A percentile compares a stretch with the other conserved stretches of the same genome.
Evolutionary conservation across 192 early-diverging fungal species (phyloP).

Genomic region (Chytriomyces sp.): DNA sequence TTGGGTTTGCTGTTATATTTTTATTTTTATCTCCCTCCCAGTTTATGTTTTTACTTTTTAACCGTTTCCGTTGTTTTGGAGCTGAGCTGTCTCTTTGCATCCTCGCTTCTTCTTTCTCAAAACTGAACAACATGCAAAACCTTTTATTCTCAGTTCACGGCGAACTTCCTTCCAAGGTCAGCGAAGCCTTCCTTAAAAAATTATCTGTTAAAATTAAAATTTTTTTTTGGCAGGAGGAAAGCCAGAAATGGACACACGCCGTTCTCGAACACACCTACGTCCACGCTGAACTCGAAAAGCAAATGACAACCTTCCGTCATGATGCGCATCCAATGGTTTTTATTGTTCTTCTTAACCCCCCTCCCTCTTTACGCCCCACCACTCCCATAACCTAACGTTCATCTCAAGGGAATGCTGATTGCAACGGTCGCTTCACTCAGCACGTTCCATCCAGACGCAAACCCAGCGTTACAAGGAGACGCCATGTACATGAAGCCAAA

Average conservation of each 20-base stretch:
- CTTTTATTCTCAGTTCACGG: constrained; percentile 45
- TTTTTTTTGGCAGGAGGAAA: constrained; percentile 38
- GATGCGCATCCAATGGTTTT: constrained; percentile 69
- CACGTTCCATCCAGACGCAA: constrained; percentile 74
- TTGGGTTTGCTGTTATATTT: too few relatives aligned
- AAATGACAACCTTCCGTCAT: constrained; percentile 66
- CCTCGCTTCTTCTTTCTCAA: too few relatives aligned
- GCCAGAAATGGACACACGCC: constrained; percentile 50
- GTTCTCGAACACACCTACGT: constrained; percentile 63
- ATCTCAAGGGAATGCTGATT: constrained; percentile 73
- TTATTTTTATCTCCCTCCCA: not conserved
- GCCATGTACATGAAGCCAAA: constrained; percentile 54
- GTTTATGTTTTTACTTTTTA: not conserved
- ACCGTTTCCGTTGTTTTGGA: not conserved
- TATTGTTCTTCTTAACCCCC: not conserved
- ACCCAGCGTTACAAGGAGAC: constrained; percentile 65
- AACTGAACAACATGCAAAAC: too few relatives aligned
- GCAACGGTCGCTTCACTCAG: constrained; percentile 62
- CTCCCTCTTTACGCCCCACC: too few relatives aligned
- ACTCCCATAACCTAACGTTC: too few relatives aligned
- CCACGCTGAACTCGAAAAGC: constrained; percentile 62
- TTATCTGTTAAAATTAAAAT: not conserved
- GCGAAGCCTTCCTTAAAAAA: too few relatives aligned
- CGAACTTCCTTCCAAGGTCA: constrained; percentile 43
- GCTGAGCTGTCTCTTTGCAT: too few relatives aligned